A percentile compares a stretch with the other conserved stretches of the same genome.
phyloP scores from a whole-genome alignment of 164 flowering plant species.

The Magnolia officinalis region DNA sequence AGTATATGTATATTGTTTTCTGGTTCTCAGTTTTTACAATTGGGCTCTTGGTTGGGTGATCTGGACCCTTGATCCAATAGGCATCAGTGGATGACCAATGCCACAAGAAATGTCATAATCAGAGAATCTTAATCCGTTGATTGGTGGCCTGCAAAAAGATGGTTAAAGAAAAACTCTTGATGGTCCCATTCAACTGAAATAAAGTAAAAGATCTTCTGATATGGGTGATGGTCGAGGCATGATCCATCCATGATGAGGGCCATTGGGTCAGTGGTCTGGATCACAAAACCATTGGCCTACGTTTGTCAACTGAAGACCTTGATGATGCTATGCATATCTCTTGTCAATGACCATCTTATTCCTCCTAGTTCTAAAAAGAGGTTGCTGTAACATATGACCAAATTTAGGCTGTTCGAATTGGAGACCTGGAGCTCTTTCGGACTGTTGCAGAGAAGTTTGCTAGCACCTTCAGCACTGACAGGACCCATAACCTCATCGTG shows the following conservation, averaged over 20 bases:
- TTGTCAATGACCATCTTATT: neutral
- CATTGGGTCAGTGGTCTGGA: neutral
- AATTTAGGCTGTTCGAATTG: constrained; percentile 90
- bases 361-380: neutral
- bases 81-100: no score
- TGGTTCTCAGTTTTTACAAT: no score
- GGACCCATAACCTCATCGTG: constrained; percentile 85
- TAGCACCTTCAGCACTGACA: constrained; percentile 55
- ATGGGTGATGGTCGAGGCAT: no score
- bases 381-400: neutral
- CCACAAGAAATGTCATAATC: no score
- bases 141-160: no score
- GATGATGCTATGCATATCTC: neutral
- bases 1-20: no score
- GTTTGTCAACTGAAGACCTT: neutral
- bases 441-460: constrained; percentile 70
- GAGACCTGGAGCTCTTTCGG: constrained; percentile 82
- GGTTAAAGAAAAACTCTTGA: no score
- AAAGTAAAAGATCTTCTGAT: no score
- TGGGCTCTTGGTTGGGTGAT: no score
- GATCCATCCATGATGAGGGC: neutral
- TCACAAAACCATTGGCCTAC: neutral
- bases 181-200: no score
- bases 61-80: no score
- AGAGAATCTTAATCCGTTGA: no score